These are phyloP conservation scores for Kurtzmaniella fragi DNA, from an alignment of 805 yeast species.

Conservation along the genomic window DNA sequence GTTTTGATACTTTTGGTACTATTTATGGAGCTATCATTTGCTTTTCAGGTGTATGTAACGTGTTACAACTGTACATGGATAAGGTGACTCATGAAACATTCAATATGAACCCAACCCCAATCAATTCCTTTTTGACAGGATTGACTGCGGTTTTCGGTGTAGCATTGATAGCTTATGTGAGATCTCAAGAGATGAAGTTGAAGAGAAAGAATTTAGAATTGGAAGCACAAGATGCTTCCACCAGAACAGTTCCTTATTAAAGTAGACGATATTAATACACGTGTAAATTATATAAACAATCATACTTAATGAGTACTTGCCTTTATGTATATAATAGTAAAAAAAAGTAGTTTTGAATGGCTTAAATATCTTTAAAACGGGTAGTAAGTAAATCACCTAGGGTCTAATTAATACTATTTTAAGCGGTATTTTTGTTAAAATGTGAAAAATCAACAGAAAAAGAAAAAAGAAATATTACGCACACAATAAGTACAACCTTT, in stretches of 20 bases:
- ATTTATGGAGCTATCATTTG: constrained; percentile 85
- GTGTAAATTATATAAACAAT: too few species aligned
- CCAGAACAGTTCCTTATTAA: constrained; percentile 39
- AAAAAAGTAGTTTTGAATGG: too few species aligned
- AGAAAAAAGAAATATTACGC: too few species aligned
- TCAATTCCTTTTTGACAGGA: constrained; percentile 52
- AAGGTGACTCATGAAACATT: constrained; percentile 62
- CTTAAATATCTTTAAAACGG: too few species aligned
- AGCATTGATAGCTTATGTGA: constrained; percentile 40
- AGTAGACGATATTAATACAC: too few species aligned
- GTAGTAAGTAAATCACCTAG: too few species aligned
- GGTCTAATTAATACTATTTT: too few species aligned
- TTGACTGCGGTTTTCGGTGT: constrained; percentile 52
- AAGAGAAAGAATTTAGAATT: constrained; percentile 49
- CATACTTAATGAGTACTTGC: too few species aligned
- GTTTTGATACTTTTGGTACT: constrained; percentile 87
- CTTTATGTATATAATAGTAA: too few species aligned
- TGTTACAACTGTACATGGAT: constrained; percentile 68
- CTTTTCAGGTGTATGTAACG: constrained; percentile 75
- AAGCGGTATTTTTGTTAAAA: too few species aligned
- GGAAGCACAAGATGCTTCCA: constrained; percentile 61
- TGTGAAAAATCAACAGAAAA: too few species aligned
- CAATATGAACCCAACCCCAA: constrained; percentile 74
- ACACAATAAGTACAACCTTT: too few species aligned
- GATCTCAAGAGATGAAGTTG: constrained; percentile 34